Evolutionary conservation across 176 grass and related monocot species (phyloP), one percentile per base, ranked within the genome.

Genomic region (Triticum timopheevii): DNA sequence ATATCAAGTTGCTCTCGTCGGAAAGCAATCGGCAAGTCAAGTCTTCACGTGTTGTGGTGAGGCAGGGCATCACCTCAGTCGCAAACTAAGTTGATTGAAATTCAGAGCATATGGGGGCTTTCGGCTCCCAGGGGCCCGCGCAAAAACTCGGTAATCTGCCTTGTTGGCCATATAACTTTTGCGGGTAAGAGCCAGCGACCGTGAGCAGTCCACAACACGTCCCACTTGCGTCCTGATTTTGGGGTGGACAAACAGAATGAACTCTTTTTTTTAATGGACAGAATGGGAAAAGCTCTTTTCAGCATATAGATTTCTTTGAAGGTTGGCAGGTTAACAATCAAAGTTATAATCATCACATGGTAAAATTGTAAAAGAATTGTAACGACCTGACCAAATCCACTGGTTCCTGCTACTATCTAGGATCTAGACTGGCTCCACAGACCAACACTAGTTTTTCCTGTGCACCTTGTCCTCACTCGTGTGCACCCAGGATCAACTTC

Each of bases 231-330:
- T 59, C 54, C 52, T 56, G 52, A 56, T 17, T 54, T 56, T 19
- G 52, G 52, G 17, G 52, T 56, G 52, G 52, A 56, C 52, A 56
- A 56, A 56, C 19, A 59, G 22, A 72, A 27, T 74, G 40, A 39
- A n/a, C 72, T 47, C 42, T 49, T 49, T 75, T 47, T 49, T 28
- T 75, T 49, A 24, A 45, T 75, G 23, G 40, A 63, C 38, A 84
- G 17, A 63, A 63, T 22, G 12, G 23, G 39, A 44, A 73, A 28
- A 36, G 11, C 19, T 63, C 70, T 73, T 84, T n/a, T 20, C 28
- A 75, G 69, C 19, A 75, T 22, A 75, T 64, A 40, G 10, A 49
- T 75, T 75, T 84, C 36, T 64, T n/a, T 45, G 12, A 75, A 84
- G 36, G 59, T 64, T 76, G 58, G 25, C 2, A 31, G 54, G 69